These are phyloP conservation scores for Mycosarcoma maydis DNA, from an alignment of 1,284 basidiomycete genomes.

Conservation along the genomic window DNA sequence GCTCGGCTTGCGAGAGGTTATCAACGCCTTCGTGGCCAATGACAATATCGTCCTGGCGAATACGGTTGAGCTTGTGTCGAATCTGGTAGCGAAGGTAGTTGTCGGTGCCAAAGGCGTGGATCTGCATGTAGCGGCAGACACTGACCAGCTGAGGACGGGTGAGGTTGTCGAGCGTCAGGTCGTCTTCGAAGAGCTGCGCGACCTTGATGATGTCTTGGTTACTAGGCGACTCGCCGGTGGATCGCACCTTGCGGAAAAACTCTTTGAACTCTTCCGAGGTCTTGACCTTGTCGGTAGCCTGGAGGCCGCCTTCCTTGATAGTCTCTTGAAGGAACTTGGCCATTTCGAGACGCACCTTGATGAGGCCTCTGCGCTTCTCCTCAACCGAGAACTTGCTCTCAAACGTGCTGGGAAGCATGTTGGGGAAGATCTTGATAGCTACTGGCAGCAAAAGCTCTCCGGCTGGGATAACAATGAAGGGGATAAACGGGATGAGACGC, in stretches of 20 bases:
- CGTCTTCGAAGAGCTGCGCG: slow-evolving; percentile 95
- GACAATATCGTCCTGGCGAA: slow-evolving; percentile 88
- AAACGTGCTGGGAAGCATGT: slow-evolving; percentile 98
- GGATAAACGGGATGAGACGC: slow-evolving; percentile 91
- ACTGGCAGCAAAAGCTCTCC: slow-evolving; percentile 98
- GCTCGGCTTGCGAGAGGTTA: slow-evolving; percentile 85
- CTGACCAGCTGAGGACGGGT: slow-evolving; percentile 96
- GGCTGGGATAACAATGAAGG: slow-evolving; percentile 95
- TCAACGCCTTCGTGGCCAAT: slow-evolving; percentile 91
- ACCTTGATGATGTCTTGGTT: slow-evolving; percentile 89
- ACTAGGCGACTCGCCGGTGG: slow-evolving; percentile 92
- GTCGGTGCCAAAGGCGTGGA: slow-evolving; percentile 98
- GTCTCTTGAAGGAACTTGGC: slow-evolving; percentile 99
- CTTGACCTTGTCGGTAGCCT: slow-evolving; percentile 82
- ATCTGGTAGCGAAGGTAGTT: slow-evolving; percentile 97
- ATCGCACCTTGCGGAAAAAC: slow-evolving; percentile 98
- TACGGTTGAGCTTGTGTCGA: slow-evolving; percentile 81
- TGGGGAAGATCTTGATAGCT: slow-evolving; percentile 95
- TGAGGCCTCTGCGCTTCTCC: slow-evolving; percentile 94
- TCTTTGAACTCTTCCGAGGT: slow-evolving; percentile 97
- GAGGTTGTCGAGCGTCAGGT: slow-evolving; percentile 96
- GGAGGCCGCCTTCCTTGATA: slow-evolving; percentile 89
- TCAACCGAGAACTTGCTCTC: slow-evolving; percentile 88
- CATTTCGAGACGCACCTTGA: slow-evolving; percentile 95
- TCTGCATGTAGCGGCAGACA: slow-evolving; percentile 90